Base-by-base conservation (phyloP, 177 flowering plant species). In the Vitis hybrid region DNA sequence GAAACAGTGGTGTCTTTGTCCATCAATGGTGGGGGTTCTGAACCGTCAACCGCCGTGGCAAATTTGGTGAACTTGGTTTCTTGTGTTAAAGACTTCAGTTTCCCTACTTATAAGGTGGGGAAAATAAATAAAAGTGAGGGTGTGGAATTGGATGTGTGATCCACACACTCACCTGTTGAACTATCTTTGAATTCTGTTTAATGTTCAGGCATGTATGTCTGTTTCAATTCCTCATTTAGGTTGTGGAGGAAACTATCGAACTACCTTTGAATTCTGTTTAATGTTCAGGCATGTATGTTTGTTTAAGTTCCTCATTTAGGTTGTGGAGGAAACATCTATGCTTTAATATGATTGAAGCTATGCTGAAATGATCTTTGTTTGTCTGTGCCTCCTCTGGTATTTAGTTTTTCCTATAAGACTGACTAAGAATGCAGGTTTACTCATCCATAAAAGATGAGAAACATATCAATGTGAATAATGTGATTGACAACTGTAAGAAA, bases 1-100 rank as follows among this genome's bases (percentile, higher is more conserved):
- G 95, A 56, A 81, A 68, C 67, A 74, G 74, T 57, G 91, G 94
- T 55, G 76, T 88, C 32, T 88, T 58, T 71, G 89, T 73, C 60
- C 94, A 86, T 70, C 87, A 83, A 68, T 82, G 87, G 94, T 82
- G 78, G 77, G 87, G 78, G 9, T 77, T 74, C 52, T 84, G 72
- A 78, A 24, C 55, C 52, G 1, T 17, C 10, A 78, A 24, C 55
- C 52, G 1, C 30, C 2, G 4, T 9, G 14, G 11, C n/a, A 27
- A 18, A 35, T 18, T 61, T 64, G 67, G 10, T 62, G 60, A 19
- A 12, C 49, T 60, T 17, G 11, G 56, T 50, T 27, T 59, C 55
- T 52, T 61, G 27, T 7, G 7, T 55, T 61, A n/a, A 19, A 32
- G 51, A 35, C 40, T 66, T 21, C 14, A 12, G n/a, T 54, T 11